phyloP scores from a whole-genome alignment of 305 asterid species.

The Fraxinus xanthoxyloides region DNA sequence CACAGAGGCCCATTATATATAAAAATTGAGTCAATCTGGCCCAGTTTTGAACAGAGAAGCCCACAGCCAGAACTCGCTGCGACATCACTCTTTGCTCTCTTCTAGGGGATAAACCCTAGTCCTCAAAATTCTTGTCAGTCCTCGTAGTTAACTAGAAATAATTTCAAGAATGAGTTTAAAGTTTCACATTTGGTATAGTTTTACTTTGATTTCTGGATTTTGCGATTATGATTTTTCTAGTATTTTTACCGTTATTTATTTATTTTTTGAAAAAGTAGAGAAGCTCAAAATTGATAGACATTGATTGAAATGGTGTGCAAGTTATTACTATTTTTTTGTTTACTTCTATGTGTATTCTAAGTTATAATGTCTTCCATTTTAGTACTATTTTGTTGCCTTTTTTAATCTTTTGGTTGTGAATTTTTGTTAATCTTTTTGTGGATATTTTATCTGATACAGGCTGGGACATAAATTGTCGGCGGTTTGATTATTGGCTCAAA shows the following conservation, averaged over 20 bases:
- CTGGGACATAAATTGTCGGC: not conserved
- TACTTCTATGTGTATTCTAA: not conserved
- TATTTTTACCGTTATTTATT: too few relatives aligned
- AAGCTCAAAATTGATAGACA: not conserved
- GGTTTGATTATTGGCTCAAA: not conserved
- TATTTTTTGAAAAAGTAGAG: too few relatives aligned
- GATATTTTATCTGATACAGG: not conserved
- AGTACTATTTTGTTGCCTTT: not conserved
- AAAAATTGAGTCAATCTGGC: not conserved
- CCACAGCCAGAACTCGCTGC: not conserved
- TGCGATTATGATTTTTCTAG: not conserved
- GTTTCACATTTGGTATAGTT: not conserved
- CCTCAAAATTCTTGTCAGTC: not conserved
- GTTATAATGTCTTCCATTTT: not conserved
- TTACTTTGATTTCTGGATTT: not conserved
- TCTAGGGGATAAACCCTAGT: not conserved
- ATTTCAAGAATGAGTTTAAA: not conserved
- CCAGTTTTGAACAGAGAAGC: not conserved
- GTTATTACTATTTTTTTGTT: not conserved
- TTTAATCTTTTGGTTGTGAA: not conserved
- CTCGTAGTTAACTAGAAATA: not conserved
- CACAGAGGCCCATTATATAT: not conserved
- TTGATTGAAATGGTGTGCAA: not conserved
- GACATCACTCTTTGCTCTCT: not conserved
- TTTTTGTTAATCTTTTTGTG: not conserved